Base-by-base conservation (phyloP, 2,329 filamentous ascomycete genomes). In the Curvularia eragrostidis region DNA sequence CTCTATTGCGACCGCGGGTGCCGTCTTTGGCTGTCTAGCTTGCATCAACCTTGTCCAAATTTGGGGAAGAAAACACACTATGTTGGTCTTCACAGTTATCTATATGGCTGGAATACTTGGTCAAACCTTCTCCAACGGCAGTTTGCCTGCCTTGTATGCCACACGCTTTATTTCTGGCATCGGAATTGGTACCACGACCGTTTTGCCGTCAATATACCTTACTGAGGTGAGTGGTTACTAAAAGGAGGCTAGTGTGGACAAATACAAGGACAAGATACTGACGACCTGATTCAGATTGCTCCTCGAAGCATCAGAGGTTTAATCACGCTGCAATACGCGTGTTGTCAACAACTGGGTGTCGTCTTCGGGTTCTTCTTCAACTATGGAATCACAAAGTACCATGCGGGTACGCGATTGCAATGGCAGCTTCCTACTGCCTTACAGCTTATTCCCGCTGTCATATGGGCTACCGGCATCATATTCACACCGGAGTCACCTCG, bases 301-400 rank as follows among this genome's bases (percentile, higher is more conserved):
- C 42, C 42, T 15, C 42, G 42, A 28, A 26, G 23, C 42, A 44
- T 44, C 24, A 23, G 42, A 26, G 42, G 42, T n/a, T 15, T 44
- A 30, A 23, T 44, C 23, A 44, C 42, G 8, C 42, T 44, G 7
- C 42, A 44, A 28, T 44, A 44, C 12, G 24, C 42, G 12, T 44
- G 42, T 15, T 44, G 24, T n/a, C 42, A 28, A 44, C 24, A 44
- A 24, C 24, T 44, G 21, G 42, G 42, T 15, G 42, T 44, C 8
- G 42, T 44, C 13, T 44, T 44, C 8, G 42, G 42, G 9, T 44
- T 44, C 42, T 44, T 44, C 42, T 44, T 44, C 24, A 44, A 44
- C 24, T 44, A 44, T n/a, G 42, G 42, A n/a, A 44, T 44, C 7
- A 44, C 42, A 30, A 44, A 44, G 5, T 44, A 44, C 23, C 42